phyloP scores from a whole-genome alignment of 1,284 basidiomycete genomes.

The Ceratobasidium sp. region DNA sequence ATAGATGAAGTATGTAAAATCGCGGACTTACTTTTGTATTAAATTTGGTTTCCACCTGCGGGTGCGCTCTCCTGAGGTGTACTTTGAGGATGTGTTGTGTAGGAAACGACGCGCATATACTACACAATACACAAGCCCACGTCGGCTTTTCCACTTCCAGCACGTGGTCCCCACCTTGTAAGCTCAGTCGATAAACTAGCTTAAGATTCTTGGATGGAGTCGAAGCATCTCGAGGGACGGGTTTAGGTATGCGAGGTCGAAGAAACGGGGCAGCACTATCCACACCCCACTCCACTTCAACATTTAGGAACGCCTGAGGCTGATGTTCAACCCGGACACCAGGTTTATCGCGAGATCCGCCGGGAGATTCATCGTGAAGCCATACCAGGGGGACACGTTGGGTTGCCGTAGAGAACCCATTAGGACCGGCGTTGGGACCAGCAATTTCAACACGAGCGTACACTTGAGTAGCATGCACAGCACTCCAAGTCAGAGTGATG shows the following conservation, averaged over 20 bases:
- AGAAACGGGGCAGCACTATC: constrained; percentile 29
- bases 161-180: constrained; percentile 9
- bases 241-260: background rate
- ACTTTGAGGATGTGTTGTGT: constrained; percentile 24
- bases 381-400: constrained; percentile 14
- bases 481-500: constrained; percentile 3
- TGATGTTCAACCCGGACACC: constrained; percentile 8
- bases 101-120: constrained; percentile 41
- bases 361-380: background rate
- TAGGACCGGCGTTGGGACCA: constrained; percentile 21
- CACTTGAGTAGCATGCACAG: background rate
- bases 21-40: constrained; percentile 2
- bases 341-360: background rate
- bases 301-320: constrained; percentile 6
- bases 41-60: constrained; percentile 8
- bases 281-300: constrained; percentile 26
- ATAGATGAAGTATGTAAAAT: background rate
- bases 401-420: constrained; percentile 8
- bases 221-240: background rate
- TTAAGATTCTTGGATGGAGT: background rate
- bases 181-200: constrained; percentile 8
- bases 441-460: constrained; percentile 25
- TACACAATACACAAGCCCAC: constrained; percentile 36
- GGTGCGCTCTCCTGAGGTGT: constrained; percentile 29
- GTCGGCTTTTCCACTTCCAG: background rate